Evolutionary conservation across 129 eudicot genomes (phyloP).

Genomic region (Heracleum sosnowskyi): DNA sequence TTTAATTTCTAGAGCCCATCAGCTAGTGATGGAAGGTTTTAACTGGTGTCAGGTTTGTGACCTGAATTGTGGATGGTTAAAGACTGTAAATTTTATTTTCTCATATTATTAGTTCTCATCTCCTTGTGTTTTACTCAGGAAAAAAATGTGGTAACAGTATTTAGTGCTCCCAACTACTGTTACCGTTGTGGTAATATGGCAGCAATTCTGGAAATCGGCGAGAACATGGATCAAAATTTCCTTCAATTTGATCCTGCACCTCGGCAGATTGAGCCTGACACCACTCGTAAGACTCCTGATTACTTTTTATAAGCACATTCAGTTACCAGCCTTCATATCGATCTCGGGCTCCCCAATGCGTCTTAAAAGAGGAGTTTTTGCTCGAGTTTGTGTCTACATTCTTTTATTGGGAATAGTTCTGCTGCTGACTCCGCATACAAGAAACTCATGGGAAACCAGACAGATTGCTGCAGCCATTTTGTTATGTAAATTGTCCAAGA

Average conservation of each 20-base stretch:
- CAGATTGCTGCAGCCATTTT: conserved; percentile 23
- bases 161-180: conserved; percentile 8
- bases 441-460: conserved; percentile 16
- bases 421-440: conserved; percentile 28
- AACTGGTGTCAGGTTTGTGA: conserved; percentile 5
- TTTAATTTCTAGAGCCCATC: background rate
- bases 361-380: conserved; percentile 35
- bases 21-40: conserved; percentile 3
- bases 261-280: conserved; percentile 8
- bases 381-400: conserved; percentile 41
- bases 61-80: background rate
- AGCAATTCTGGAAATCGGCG: conserved; percentile 6
- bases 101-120: background rate
- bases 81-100: background rate
- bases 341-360: conserved; percentile 17
- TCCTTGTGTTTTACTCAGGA: background rate
- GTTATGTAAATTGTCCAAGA: conserved; percentile 33
- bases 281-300: conserved; percentile 7
- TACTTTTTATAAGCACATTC: background rate
- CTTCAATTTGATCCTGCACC: conserved; percentile 6
- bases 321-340: background rate
- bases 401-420: conserved; percentile 43
- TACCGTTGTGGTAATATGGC: conserved; percentile 7
- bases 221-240: conserved; percentile 6
- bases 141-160: background rate